These are phyloP conservation scores for Hygrophila difformis DNA, from an alignment of 257 asterid genomes.

Conservation along the genomic window DNA sequence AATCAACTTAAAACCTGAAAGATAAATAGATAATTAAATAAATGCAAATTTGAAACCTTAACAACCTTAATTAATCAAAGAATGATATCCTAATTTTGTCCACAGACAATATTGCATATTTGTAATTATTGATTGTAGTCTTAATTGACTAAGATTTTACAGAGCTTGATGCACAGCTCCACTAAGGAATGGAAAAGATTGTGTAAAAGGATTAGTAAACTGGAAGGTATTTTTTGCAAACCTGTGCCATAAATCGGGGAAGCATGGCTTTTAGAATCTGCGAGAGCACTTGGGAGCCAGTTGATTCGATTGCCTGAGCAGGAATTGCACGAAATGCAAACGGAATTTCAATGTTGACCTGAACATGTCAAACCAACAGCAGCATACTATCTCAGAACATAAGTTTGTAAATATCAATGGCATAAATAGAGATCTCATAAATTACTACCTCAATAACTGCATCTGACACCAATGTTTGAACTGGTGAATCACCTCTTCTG, in stretches of 20 bases:
- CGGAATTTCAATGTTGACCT: slow-evolving; percentile 87
- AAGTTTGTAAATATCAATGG: not conserved
- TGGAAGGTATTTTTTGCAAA: slow-evolving; percentile 12
- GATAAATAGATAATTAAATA: too few relatives aligned
- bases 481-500: slow-evolving; percentile 33
- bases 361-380: slow-evolving; percentile 22
- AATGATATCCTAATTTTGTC: not conserved
- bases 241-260: slow-evolving; percentile 95
- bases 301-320: slow-evolving; percentile 64
- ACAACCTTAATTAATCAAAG: not conserved
- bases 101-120: not conserved
- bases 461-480: slow-evolving; percentile 78
- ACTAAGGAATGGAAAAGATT: too few relatives aligned
- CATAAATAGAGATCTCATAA: not conserved
- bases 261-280: slow-evolving; percentile 85
- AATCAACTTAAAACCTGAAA: too few relatives aligned
- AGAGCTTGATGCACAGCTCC: too few relatives aligned
- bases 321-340: slow-evolving; percentile 89
- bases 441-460: slow-evolving; percentile 72
- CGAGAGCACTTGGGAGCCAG: slow-evolving; percentile 82
- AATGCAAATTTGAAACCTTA: not conserved
- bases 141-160: too few relatives aligned
- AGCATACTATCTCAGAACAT: slow-evolving; percentile 1
- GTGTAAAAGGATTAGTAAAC: not conserved
- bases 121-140: not conserved